A percentile compares a stretch with the other conserved stretches of the same genome.
Conservation (phyloP, 352 stramenopile species). For the Globisporangium perplexum region DNA sequence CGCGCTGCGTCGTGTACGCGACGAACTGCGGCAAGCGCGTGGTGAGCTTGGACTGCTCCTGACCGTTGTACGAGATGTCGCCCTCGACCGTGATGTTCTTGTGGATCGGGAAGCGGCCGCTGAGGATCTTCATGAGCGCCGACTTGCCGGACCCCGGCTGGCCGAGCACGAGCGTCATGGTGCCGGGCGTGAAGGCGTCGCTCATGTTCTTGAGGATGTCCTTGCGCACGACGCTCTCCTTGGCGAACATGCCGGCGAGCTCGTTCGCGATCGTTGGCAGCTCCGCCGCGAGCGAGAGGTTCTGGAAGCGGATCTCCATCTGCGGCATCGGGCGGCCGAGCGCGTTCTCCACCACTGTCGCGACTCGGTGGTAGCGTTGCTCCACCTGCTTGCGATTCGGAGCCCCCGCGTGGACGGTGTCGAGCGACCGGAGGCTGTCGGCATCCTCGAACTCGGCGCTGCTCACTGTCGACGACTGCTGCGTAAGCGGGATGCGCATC, state of each 20-base stretch:
- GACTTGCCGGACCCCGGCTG: constrained; percentile 30
- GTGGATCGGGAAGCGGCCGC: constrained; percentile 19
- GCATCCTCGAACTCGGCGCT: too few species aligned
- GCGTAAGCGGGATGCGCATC: neutral
- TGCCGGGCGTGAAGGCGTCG: constrained; percentile 23
- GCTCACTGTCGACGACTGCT: too few species aligned
- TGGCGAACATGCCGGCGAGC: constrained; percentile 7
- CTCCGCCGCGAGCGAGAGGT: constrained; percentile 15
- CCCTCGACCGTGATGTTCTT: constrained; percentile 13
- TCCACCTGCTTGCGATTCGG: neutral
- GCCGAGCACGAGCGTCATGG: constrained; percentile 30
- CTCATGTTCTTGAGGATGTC: neutral
- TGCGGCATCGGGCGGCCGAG: constrained; percentile 13
- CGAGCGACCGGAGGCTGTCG: too few species aligned
- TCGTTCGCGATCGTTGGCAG: constrained; percentile 15
- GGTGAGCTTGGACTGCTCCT: too few species aligned
- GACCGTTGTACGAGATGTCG: too few species aligned
- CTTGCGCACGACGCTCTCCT: constrained; percentile 7
- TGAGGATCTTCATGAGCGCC: constrained; percentile 28
- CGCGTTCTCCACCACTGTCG: neutral
- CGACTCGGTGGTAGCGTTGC: neutral
- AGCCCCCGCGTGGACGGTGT: too few species aligned
- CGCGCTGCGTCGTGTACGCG: too few species aligned
- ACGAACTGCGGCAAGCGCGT: too few species aligned
- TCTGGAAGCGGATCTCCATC: constrained; percentile 20